Percentiles rank a stretch among this genome's conserved stretches.
Conservation (phyloP, 257 asterid species). For the Lavandula angustifolia region DNA sequence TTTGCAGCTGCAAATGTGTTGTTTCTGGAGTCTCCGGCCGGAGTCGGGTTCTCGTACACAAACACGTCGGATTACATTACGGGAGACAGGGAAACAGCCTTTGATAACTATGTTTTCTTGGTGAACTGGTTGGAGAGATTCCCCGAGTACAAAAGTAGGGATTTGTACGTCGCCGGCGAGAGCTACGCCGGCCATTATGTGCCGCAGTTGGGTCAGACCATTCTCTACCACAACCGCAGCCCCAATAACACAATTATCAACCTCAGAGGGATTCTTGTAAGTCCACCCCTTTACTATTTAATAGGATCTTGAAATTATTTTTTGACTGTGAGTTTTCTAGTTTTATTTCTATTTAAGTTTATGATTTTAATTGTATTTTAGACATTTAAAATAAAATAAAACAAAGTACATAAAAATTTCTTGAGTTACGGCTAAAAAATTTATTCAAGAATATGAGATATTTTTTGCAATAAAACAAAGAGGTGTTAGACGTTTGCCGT, state of each 20-base stretch:
- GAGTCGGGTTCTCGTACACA: slow-evolving; percentile 86
- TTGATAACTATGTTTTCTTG: slow-evolving; percentile 54
- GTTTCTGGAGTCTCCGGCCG: slow-evolving; percentile 83
- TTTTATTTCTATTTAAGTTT: no score
- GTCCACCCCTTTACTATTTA: slow-evolving; percentile 15
- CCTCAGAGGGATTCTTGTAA: slow-evolving; percentile 76
- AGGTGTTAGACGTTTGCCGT: no score
- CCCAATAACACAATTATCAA: slow-evolving; percentile 47
- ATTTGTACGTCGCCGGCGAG: slow-evolving; percentile 63
- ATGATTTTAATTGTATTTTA: no score
- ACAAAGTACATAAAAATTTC: no score
- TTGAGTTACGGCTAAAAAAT: no score
- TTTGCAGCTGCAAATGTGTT: slow-evolving; percentile 67
- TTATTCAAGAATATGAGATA: no score
- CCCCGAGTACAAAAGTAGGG: slow-evolving; percentile 53
- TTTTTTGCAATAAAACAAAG: no score
- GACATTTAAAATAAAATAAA: no score
- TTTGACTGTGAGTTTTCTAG: no score
- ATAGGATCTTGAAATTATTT: no score
- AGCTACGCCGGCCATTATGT: slow-evolving; percentile 79
- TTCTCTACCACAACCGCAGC: slow-evolving; percentile 49
- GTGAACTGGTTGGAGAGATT: slow-evolving; percentile 69
- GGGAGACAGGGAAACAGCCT: slow-evolving; percentile 63
- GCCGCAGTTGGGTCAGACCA: slow-evolving; percentile 67
- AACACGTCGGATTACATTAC: slow-evolving; percentile 37